Evolutionary conservation across 2,329 filamentous ascomycete genomes (phyloP), one percentile per base, ranked within the genome.

Genomic region (Pseudocercospora eumusae): DNA sequence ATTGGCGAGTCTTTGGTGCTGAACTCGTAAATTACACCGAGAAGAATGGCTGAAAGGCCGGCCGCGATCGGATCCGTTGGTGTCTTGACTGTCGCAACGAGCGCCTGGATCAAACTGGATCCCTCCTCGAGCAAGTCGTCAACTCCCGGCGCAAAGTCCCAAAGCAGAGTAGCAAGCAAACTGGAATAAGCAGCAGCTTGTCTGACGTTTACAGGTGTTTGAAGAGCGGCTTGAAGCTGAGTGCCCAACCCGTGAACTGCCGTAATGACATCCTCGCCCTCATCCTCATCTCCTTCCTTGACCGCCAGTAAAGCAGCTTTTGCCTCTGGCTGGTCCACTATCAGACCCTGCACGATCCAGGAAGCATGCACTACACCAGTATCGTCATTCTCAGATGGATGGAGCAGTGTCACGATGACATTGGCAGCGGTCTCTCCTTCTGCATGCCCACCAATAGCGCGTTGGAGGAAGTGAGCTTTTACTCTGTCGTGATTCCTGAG

Each of bases 1-100:
- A 99, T 88, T 0, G 95, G 92, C 0, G 93, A 98, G 76, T 99
- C 95, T 74, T 96, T 96, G 0, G 93, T 97, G 9, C 93, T 98
- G 72, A 98, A 99, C 72, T 99, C 95, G 74, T 98, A 99, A 4
- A 95, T 84, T 20, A 96, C 88, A 9, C 93, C 95, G 1, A 98
- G 82, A 0, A 99, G 79, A 73, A 92, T 87, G 15, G 92, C 89
- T 73, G 90, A 92, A 11, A 99, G 82, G 1, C 95, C 95, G 15
- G 70, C 61, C 7, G 73, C 64, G 6, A 71, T 61, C 4, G 70
- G 67, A 77, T 71, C 80, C 78, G 63, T 88, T 44, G 91, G 86
- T 27, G 87, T 85, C 69, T 95, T 90, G 8, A 69, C 66, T 9
- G 67, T 62, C 13, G 57, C 64, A 8, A 75, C 68, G 18, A 76